phyloP scores from a whole-genome alignment of 331 rosid species.

The Erythrophleum ivorense region DNA sequence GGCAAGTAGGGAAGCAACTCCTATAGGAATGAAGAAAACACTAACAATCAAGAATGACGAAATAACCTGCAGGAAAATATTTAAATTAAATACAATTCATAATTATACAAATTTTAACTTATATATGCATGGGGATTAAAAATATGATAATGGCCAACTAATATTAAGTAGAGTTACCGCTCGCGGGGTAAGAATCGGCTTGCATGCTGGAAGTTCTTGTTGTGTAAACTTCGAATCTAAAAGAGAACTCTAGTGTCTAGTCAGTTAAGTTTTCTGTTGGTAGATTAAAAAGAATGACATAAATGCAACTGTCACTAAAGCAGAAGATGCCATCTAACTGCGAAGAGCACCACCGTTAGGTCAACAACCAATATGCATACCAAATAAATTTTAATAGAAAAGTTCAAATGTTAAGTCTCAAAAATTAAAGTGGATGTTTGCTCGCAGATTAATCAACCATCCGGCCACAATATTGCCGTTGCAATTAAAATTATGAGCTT shows the following conservation, averaged over 20 bases:
- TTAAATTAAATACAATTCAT: conserved; percentile 26
- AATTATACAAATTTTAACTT: conserved; percentile 8
- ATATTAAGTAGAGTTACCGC: conserved; percentile 65
- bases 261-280: conserved; percentile 28
- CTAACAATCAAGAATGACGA: conserved; percentile 91
- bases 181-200: conserved; percentile 95
- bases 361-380: conserved; percentile 10
- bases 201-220: conserved; percentile 99
- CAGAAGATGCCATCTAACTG: conserved; percentile 25
- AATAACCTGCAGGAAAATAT: conserved; percentile 69
- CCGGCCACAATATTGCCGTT: neutral
- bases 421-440: conserved; percentile 7
- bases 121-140: neutral
- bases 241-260: conserved; percentile 30
- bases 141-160: neutral
- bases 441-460: conserved; percentile 14
- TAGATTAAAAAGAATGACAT: neutral
- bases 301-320: conserved; percentile 20
- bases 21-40: conserved; percentile 84
- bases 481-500: conserved; percentile 3
- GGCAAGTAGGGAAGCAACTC: conserved; percentile 84
- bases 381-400: conserved; percentile 19
- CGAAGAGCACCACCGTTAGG: conserved; percentile 27
- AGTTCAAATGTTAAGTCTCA: neutral
- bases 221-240: conserved; percentile 98